Evolutionary conservation across 2,329 filamentous ascomycete genomes (phyloP).

Genomic region (Claviceps paspali): DNA sequence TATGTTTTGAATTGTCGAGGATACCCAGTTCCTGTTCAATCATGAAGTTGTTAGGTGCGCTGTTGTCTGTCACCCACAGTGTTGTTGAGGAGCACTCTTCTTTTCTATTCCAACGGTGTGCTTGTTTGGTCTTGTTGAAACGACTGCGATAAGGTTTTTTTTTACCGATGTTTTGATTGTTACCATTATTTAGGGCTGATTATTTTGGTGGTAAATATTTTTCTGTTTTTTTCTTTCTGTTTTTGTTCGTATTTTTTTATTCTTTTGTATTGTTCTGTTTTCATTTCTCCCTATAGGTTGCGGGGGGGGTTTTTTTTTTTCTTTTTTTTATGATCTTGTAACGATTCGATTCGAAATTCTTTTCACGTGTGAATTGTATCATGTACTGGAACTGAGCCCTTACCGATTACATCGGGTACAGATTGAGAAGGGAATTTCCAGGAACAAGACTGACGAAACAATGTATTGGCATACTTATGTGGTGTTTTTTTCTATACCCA

Average conservation of each 20-base stretch:
- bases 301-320: not conserved
- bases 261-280: not conserved
- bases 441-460: slow-evolving; percentile 1
- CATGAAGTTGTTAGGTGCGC: not conserved
- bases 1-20: not conserved
- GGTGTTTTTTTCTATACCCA: not conserved
- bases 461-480: not conserved
- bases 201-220: not conserved
- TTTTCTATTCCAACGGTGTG: not conserved
- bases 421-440: not conserved
- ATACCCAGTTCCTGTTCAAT: not conserved
- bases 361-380: not conserved
- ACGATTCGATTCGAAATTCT: not conserved
- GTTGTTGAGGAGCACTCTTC: not conserved
- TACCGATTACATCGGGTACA: not conserved
- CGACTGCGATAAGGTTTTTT: not conserved
- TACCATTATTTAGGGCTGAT: not conserved
- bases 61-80: not conserved
- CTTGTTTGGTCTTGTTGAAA: not conserved
- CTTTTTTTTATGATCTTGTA: not conserved
- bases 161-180: not conserved
- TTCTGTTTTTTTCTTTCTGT: not conserved
- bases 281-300: no score
- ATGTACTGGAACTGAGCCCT: not conserved
- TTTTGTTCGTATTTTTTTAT: not conserved